Evolutionary conservation across 2,329 filamentous ascomycete species (phyloP), one percentile per base, ranked within the genome.

Genomic region (Cyclaneusma minus): DNA sequence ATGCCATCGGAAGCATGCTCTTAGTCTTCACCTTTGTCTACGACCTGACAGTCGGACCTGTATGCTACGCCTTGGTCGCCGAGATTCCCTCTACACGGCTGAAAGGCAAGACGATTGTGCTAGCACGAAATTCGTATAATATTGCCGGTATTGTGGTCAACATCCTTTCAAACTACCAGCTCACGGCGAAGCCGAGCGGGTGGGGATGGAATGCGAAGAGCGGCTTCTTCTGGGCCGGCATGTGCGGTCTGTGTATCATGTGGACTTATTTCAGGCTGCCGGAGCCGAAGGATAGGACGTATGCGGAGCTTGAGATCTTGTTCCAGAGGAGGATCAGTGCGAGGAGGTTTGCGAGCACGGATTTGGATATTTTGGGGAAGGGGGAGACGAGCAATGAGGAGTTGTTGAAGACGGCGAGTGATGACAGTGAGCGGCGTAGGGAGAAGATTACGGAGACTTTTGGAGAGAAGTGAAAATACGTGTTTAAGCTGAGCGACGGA

Each of bases 251-350:
- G 5, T 55, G 56, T 24, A 42, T 56, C 3, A 33, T 41, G 0
- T 60, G 56, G 38, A 48, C 51, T 3, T 52, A 41, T 32, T 51
- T 50, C 31, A 51, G 44, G 28, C 37, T 53, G 5, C 54, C 53
- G 15, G 58, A 62, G 40, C 54, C 56, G 0, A 52, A 52, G 11
- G 54, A 53, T 1, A 46, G 54, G 27, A 54, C 52, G 2, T 51
- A 57, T 27, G 53, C 51, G 29, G 58, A 62, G 44, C 53, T 63
- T 16, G 58, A 62, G 32, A 36, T 48, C 5, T 33, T 64, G 33
- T 62, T 62, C 38, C 47, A 54, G 23, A 37, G 34, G 22, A 41
- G 35, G 11, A 36, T 48, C 8, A 39, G 42, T 22, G 51, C 52
- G 13, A 36, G 51, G 14, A 50, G 52, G 7, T 56, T 50, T 26